Evolutionary conservation across 495 filamentous ascomycete genomes (phyloP), one percentile per base, ranked within the genome.

Genomic region (Pseudotulostoma volvatum): DNA sequence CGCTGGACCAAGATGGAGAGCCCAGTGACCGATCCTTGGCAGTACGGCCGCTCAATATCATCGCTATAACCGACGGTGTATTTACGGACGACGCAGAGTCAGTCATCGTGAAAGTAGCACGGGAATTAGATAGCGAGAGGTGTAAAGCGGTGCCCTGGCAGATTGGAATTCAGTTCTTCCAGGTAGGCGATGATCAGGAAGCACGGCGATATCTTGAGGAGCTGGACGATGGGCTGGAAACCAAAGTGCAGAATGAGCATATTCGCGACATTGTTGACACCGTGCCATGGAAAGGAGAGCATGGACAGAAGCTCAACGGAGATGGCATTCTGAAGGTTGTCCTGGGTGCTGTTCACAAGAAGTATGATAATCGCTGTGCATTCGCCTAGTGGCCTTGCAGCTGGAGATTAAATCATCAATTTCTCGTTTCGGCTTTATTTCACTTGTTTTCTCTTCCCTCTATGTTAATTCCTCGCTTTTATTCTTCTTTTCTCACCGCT

Each of bases 131-230:
- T 52, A 21, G 41, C 0, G 38, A 44, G 7, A 58, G 53, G 13
- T 53, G 79, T 3, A 67, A 76, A 23, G 87, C 86, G 0, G 73
- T 78, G 21, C 68, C 84, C 17, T 81, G 83, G 68, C 90, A 97
- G 60, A 65, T 95, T 9, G 90, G 92, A 9, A 77, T 97, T 40
- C 90, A 97, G 58, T 95, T 97, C 61, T 90, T 97, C 61, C 90
- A 97, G 62, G 80, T 96, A 38, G 90, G 90, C 34, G 67, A 74
- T 20, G 85, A 94, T 48, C 45, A 55, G 3, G 59, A 46, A 0
- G 90, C 86, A 0, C 60, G 61, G 23, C 51, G 63, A 54, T 76
- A 77, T 44, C 58, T 93, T 40, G 54, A 73, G 59, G 71, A 78
- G 33, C 61, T 97, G 31, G 90, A 97, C 52, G 83, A 96, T 59